Conservation (phyloP, 163 green algal genomes). For the Smithsoniella earleae region DNA sequence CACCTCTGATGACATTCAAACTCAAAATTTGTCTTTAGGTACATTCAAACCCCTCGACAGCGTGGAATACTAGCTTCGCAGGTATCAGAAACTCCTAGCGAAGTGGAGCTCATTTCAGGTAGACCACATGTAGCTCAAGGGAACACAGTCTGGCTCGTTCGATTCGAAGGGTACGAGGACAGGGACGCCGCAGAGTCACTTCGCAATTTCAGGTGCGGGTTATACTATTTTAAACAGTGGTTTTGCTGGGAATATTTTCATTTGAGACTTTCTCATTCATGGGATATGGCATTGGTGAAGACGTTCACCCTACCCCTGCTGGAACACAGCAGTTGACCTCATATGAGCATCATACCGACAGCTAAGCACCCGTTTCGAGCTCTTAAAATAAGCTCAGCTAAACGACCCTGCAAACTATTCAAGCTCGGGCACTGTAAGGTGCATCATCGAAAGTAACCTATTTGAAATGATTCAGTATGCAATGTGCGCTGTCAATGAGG, state of each 20-base stretch:
- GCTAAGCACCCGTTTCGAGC: not conserved
- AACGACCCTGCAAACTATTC: no score
- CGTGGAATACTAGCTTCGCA: not conserved
- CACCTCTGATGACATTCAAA: no score
- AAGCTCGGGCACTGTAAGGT: no score
- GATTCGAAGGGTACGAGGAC: not conserved
- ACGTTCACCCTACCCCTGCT: no score
- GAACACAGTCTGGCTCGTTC: slow-evolving; percentile 13
- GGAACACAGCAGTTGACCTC: no score
- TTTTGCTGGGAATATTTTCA: no score
- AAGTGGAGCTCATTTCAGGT: not conserved
- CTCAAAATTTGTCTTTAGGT: not conserved
- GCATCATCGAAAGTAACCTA: no score
- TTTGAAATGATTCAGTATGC: not conserved
- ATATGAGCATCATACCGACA: no score
- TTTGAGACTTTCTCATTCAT: not conserved
- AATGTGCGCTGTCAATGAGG: not conserved
- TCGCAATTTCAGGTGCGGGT: slow-evolving; percentile 9
- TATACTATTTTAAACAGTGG: not conserved
- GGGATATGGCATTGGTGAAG: not conserved
- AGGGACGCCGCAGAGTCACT: slow-evolving; percentile 1
- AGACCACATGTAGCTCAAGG: not conserved
- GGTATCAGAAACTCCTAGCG: not conserved
- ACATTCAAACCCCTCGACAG: not conserved
- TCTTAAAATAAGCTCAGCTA: not conserved